Evolutionary conservation across 2,329 filamentous ascomycete species (phyloP), one percentile per base, ranked within the genome.

Genomic region (Fusarium tupiense): DNA sequence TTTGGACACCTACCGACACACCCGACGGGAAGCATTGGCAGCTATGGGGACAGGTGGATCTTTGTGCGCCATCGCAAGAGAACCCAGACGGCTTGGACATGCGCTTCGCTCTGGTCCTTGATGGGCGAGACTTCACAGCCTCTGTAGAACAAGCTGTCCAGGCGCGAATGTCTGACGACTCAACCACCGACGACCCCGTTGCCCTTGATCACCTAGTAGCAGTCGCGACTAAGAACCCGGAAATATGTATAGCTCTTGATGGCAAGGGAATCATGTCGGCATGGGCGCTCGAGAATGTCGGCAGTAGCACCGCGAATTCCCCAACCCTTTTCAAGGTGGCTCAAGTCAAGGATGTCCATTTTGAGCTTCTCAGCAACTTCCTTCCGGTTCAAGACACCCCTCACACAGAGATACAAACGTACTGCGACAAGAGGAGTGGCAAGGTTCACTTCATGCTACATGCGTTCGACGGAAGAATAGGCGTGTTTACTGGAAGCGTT

Each of bases 281-380:
- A 0, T 98, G 96, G 94, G 96, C 94, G 2, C 84, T 99, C 64
- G 95, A 98, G 81, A 95, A 96, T 78, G 89, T 97, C 26, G 92
- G 93, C 41, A 91, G 90, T 76, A 94, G 92, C 78, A 85, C 87
- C 38, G 90, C 89, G 74, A 90, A 89, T 67, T 86, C 88, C 8
- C 87, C 90, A 35, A 91, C 91, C 71, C 89, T 96, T n/a, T 97
- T 96, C 85, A 96, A 94, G 79, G 91, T 98, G 75, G 91, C 94
- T 3, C 93, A 97, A 78, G 89, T 95, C 33, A 90, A 93, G 77
- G 88, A 88, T 3, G 79, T 83, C 24, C 84, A 88, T 61, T 84
- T 91, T 43, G 84, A 86, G 43, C 86, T 87, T 50, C 73, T 88
- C n/a, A 81, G 78, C 17, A 79, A 74, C 33, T 80, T 81, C 41